Conservation (phyloP, 2,329 filamentous ascomycete genomes). For the Elsinoe fawcettii region DNA sequence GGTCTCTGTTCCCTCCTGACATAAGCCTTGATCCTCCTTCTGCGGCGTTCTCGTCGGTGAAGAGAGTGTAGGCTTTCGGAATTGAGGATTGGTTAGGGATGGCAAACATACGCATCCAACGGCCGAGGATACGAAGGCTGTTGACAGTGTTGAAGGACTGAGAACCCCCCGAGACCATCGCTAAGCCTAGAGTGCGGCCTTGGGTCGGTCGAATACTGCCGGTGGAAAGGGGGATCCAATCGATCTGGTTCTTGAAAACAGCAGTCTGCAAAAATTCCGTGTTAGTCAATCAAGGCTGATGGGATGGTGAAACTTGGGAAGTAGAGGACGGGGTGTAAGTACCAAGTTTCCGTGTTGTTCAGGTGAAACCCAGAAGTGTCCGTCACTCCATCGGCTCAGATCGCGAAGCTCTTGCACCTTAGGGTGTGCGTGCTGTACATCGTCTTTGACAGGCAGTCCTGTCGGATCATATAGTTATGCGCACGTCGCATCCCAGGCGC, state of each 20-base stretch:
- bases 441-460: too few relatives aligned
- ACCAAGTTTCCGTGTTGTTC: too few relatives aligned
- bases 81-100: constrained; percentile 60
- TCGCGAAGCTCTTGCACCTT: too few relatives aligned
- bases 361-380: too few relatives aligned
- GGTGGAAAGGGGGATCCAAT: constrained; percentile 58
- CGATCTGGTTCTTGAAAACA: constrained; percentile 63
- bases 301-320: too few relatives aligned
- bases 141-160: constrained; percentile 64
- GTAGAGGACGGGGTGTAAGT: too few relatives aligned
- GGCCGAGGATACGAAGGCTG: constrained; percentile 54
- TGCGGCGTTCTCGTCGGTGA: constrained; percentile 41
- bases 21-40: constrained; percentile 44
- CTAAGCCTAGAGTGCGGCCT: constrained; percentile 55
- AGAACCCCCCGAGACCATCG: constrained; percentile 56
- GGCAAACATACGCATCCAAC: constrained; percentile 64
- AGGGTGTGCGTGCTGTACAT: too few relatives aligned
- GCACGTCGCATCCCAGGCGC: too few relatives aligned
- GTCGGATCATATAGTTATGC: too few relatives aligned
- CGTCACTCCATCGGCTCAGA: too few relatives aligned
- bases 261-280: too few relatives aligned
- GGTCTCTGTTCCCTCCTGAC: constrained; percentile 50
- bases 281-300: too few relatives aligned
- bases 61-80: constrained; percentile 56
- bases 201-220: constrained; percentile 59